Evolutionary conservation across 805 yeast genomes (phyloP).

Genomic region (Saccharomycopsis vini): DNA sequence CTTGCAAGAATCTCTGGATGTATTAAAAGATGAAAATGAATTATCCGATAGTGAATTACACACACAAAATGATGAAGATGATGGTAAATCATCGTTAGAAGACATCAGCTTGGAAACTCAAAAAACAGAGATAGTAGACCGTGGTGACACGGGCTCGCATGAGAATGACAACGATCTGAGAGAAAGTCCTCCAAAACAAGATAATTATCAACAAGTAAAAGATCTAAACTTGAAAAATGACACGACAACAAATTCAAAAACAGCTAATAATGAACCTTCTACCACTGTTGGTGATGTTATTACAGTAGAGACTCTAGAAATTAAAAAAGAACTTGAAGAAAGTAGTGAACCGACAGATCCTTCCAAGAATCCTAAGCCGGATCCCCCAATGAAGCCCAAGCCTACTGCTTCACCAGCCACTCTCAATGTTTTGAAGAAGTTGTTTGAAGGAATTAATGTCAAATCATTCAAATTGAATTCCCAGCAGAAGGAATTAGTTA

Average conservation of each 20-base stretch:
- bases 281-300: background rate
- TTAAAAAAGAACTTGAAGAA: background rate
- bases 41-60: too few relatives aligned
- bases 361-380: background rate
- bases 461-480: slow-evolving; percentile 9
- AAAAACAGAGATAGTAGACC: too few relatives aligned
- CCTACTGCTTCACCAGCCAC: slow-evolving; percentile 10
- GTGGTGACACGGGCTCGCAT: too few relatives aligned
- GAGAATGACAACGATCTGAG: background rate
- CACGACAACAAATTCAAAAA: background rate
- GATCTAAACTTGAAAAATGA: too few relatives aligned
- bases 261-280: background rate
- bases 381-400: too few relatives aligned
- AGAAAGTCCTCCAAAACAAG: background rate
- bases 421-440: slow-evolving; percentile 11
- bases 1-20: too few relatives aligned
- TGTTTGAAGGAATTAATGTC: slow-evolving; percentile 9
- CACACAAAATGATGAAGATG: too few relatives aligned
- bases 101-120: too few relatives aligned
- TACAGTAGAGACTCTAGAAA: background rate
- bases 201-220: too few relatives aligned
- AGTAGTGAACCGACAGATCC: background rate
- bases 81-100: too few relatives aligned
- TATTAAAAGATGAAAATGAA: too few relatives aligned
- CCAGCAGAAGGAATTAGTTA: slow-evolving; percentile 12